These are phyloP conservation scores for Boletus vinaceobasis DNA, from an alignment of 768 basidiomycete genomes.

Conservation along the genomic window DNA sequence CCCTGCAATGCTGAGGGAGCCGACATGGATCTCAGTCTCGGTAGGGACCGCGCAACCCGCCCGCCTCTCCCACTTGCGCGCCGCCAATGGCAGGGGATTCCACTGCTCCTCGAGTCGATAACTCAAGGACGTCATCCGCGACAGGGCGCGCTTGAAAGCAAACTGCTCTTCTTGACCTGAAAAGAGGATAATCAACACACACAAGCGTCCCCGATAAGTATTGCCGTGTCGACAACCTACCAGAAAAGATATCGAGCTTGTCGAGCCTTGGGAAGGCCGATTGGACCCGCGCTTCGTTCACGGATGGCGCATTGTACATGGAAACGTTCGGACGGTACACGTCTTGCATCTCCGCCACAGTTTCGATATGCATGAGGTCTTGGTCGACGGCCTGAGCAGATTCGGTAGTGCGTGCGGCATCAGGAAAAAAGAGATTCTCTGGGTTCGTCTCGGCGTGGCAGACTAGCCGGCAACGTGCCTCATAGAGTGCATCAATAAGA, in stretches of 20 bases:
- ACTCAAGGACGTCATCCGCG: background rate
- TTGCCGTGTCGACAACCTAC: slow-evolving; percentile 18
- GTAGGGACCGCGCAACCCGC: background rate
- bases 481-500: slow-evolving; percentile 47
- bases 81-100: background rate
- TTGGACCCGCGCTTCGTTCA: slow-evolving; percentile 28
- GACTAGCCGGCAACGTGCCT: slow-evolving; percentile 37
- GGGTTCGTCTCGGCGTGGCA: slow-evolving; percentile 40
- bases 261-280: slow-evolving; percentile 37
- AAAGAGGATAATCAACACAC: background rate
- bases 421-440: slow-evolving; percentile 52
- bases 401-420: background rate
- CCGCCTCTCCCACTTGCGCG: background rate
- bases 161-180: background rate
- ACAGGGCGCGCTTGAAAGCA: background rate
- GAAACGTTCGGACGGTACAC: slow-evolving; percentile 55
- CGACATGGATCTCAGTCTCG: background rate
- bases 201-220: background rate
- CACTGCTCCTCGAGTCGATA: background rate
- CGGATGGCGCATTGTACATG: slow-evolving; percentile 20
- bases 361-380: slow-evolving; percentile 41
- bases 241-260: slow-evolving; percentile 51
- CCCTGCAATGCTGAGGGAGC: background rate
- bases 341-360: slow-evolving; percentile 46
- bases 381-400: background rate